Percentiles rank a stretch among this genome's conserved stretches.
phyloP scores from a whole-genome alignment of 768 basidiomycete species.

The Pluteus cervinus region DNA sequence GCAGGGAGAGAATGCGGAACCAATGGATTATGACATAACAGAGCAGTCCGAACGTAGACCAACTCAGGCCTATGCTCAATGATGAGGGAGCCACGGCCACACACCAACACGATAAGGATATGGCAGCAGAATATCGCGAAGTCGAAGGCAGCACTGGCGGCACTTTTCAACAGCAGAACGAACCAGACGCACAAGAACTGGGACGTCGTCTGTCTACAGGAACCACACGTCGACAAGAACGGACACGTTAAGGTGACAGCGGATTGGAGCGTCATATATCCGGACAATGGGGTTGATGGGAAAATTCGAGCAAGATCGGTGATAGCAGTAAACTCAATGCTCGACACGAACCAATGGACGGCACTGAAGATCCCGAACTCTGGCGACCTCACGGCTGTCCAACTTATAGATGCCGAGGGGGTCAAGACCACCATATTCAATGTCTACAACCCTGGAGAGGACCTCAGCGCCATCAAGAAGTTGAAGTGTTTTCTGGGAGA shows the following conservation, averaged over 20 bases:
- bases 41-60: too few species aligned
- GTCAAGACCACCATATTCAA: constrained; percentile 9
- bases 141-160: too few species aligned
- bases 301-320: constrained; percentile 7
- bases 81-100: too few species aligned
- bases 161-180: too few species aligned
- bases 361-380: constrained; percentile 12
- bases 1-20: too few species aligned
- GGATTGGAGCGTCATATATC: constrained; percentile 5
- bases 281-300: not conserved
- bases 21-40: too few species aligned
- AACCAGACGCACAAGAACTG: too few species aligned
- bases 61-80: too few species aligned
- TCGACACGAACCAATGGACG: constrained; percentile 14
- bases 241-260: not conserved
- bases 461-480: constrained; percentile 1
- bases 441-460: constrained; percentile 11
- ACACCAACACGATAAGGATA: too few species aligned
- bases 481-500: constrained; percentile 15
- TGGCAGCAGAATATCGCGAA: too few species aligned
- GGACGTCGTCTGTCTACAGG: too few species aligned
- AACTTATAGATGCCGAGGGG: constrained; percentile 3
- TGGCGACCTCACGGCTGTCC: constrained; percentile 15
- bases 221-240: too few species aligned
- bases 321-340: constrained; percentile 8